Percentiles rank a stretch among this genome's conserved stretches.
Evolutionary conservation across 2,329 filamentous ascomycete genomes (phyloP).

Genomic region (Epichloe coenophiala): DNA sequence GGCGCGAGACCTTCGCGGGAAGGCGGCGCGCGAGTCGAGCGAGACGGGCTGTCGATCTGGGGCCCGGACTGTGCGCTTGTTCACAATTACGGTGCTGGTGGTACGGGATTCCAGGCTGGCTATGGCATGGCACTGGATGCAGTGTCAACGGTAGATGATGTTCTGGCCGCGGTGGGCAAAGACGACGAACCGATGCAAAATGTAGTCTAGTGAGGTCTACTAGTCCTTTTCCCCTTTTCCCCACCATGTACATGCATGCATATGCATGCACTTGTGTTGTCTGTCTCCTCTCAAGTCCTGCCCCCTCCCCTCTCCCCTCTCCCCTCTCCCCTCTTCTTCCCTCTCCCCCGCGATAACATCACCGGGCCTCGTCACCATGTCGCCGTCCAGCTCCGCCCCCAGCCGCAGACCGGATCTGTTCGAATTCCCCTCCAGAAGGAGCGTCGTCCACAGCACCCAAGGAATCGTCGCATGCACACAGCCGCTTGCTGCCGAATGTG

Average conservation of each 20-base stretch:
- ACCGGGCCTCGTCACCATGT: slow-evolving; percentile 22
- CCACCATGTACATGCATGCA: too few species aligned
- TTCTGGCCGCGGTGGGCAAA: slow-evolving; percentile 10
- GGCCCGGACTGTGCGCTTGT: slow-evolving; percentile 16
- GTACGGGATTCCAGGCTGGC: slow-evolving; percentile 31
- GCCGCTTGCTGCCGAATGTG: slow-evolving; percentile 77
- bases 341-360: too few species aligned
- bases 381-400: slow-evolving; percentile 32
- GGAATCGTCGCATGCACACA: slow-evolving; percentile 87
- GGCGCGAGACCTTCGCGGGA: slow-evolving; percentile 23
- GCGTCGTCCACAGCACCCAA: slow-evolving; percentile 84
- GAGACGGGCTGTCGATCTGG: slow-evolving; percentile 18
- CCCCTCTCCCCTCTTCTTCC: too few species aligned
- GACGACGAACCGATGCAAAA: background rate
- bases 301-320: too few species aligned
- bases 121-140: slow-evolving; percentile 26
- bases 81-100: slow-evolving; percentile 32
- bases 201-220: too few species aligned
- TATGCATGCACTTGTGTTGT: too few species aligned
- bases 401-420: slow-evolving; percentile 39
- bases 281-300: too few species aligned
- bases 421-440: slow-evolving; percentile 66
- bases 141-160: slow-evolving; percentile 15
- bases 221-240: too few species aligned
- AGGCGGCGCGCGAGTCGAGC: slow-evolving; percentile 30